Percentiles rank a stretch among this genome's conserved stretches.
Evolutionary conservation across 148 eudicot species (phyloP).

Genomic region (Amaranthus palmeri): DNA sequence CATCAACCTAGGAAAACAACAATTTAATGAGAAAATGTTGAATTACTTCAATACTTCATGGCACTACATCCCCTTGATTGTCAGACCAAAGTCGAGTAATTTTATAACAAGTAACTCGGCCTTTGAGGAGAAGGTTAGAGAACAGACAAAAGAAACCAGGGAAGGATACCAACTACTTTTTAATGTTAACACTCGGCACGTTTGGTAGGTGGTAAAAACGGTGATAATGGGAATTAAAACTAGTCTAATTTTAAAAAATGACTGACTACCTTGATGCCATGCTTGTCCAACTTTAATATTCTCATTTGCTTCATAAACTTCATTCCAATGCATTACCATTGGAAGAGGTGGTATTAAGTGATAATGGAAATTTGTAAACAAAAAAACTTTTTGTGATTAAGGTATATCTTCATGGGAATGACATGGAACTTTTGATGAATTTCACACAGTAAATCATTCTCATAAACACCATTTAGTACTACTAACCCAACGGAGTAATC

Average conservation of each 20-base stretch:
- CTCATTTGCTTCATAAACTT: too few relatives aligned
- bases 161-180: neutral
- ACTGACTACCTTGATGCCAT: too few relatives aligned
- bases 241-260: too few relatives aligned
- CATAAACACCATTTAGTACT: too few relatives aligned
- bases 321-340: too few relatives aligned
- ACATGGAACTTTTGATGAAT: neutral
- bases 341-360: too few relatives aligned
- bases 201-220: too few relatives aligned
- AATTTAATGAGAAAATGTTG: neutral
- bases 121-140: neutral
- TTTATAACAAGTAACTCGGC: neutral
- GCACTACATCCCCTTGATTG: neutral
- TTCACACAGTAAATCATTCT: too few relatives aligned
- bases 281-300: too few relatives aligned
- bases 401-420: neutral
- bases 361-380: too few relatives aligned
- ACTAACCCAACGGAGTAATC: neutral
- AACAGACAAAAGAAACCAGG: neutral
- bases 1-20: slow-evolving; percentile 39
- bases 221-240: too few relatives aligned
- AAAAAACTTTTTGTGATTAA: too few relatives aligned
- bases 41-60: neutral
- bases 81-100: neutral
- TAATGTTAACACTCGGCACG: neutral